These are phyloP conservation scores for Oropetium thomaeum DNA, from an alignment of 176 grass and related monocot species.

Conservation along the genomic window DNA sequence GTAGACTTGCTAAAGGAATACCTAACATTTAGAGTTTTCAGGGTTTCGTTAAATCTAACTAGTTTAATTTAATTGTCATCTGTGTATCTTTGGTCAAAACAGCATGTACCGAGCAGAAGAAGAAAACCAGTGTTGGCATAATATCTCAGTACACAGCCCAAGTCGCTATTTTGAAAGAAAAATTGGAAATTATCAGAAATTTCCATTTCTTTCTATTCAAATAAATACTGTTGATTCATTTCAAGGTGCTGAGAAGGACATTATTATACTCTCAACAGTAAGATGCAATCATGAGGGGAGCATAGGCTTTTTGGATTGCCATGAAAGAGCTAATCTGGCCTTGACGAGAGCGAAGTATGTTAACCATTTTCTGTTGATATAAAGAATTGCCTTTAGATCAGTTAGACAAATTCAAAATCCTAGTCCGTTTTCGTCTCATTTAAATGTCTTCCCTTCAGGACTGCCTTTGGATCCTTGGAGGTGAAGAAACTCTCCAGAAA, in stretches of 20 bases:
- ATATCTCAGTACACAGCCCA: conserved; percentile 49
- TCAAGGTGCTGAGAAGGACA: conserved; percentile 53
- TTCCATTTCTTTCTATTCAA: conserved; percentile 27
- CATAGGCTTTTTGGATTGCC: conserved; percentile 30
- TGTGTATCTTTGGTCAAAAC: not conserved
- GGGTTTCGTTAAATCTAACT: too few relatives aligned
- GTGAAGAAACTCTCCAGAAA: too few relatives aligned
- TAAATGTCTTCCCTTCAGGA: too few relatives aligned
- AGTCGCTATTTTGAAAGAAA: conserved; percentile 33
- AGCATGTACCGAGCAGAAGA: not conserved
- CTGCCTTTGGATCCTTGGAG: too few relatives aligned
- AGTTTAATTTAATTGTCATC: not conserved
- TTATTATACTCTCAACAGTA: conserved; percentile 49
- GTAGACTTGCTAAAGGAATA: conserved; percentile 31
- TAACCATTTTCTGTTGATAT: not conserved
- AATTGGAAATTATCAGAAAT: too few relatives aligned
- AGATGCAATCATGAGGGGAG: conserved; percentile 30
- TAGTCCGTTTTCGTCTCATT: too few relatives aligned
- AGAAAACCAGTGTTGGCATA: conserved; percentile 30
- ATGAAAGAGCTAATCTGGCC: conserved; percentile 44
- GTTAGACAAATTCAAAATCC: too few relatives aligned
- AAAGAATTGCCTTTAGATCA: too few relatives aligned
- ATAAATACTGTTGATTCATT: conserved; percentile 40
- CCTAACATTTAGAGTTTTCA: too few relatives aligned
- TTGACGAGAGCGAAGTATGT: conserved; percentile 46